These are phyloP conservation scores for Dissophora globulifera DNA, from an alignment of 192 early-diverging fungal genomes.

Conservation along the genomic window DNA sequence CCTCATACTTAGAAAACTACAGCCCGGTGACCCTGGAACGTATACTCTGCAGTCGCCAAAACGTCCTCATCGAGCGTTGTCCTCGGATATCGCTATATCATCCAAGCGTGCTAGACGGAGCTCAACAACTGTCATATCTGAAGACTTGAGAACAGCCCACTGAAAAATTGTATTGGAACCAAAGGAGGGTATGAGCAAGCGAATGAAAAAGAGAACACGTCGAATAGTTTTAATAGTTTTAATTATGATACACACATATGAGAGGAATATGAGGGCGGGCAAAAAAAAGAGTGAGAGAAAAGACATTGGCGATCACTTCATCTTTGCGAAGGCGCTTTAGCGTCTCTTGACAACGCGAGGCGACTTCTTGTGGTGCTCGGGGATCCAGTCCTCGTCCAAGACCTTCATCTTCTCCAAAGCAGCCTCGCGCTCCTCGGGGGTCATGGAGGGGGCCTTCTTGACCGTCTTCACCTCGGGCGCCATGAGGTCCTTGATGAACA, in stretches of 20 bases:
- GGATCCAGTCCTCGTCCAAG: constrained; percentile 55
- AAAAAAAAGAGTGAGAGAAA: no score
- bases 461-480: constrained; percentile 32
- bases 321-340: constrained; percentile 4
- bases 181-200: no score
- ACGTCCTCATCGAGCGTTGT: not conserved
- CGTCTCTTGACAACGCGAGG: constrained; percentile 47
- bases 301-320: not conserved
- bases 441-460: constrained; percentile 47
- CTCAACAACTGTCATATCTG: no score
- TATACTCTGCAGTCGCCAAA: constrained; percentile 10
- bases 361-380: constrained; percentile 56
- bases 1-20: not conserved
- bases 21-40: constrained; percentile 25
- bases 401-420: constrained; percentile 50
- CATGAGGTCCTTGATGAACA: constrained; percentile 47
- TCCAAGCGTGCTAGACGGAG: no score
- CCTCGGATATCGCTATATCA: no score
- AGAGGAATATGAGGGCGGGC: not conserved
- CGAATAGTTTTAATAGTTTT: no score
- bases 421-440: constrained; percentile 51
- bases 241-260: constrained; percentile 25
- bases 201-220: no score
- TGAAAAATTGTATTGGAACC: no score
- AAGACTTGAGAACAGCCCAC: no score